Evolutionary conservation across 169 alveolate species (phyloP).

Genomic region (Eimeria mitis): DNA sequence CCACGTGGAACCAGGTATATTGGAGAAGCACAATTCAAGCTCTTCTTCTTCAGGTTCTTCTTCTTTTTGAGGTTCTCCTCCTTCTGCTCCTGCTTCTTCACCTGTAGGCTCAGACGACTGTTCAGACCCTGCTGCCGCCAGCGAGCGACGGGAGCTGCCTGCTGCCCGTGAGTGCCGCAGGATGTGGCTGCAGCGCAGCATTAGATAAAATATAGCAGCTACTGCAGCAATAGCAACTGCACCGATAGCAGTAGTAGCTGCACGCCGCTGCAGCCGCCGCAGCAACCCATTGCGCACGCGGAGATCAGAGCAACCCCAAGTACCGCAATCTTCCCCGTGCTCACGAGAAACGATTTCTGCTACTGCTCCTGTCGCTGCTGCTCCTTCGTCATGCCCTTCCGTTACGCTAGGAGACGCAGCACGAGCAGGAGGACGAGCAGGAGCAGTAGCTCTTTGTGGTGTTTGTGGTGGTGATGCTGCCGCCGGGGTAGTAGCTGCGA

Average conservation of each 20-base stretch:
- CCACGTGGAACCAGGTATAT: too few species aligned
- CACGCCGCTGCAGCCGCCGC: not conserved
- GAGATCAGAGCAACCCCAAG: not conserved
- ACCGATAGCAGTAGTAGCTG: not conserved
- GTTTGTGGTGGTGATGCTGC: not conserved
- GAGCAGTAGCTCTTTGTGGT: not conserved
- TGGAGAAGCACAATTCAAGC: not conserved
- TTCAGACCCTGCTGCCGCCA: not conserved
- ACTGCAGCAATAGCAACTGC: not conserved
- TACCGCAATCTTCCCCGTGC: not conserved
- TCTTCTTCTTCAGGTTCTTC: not conserved
- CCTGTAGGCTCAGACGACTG: not conserved
- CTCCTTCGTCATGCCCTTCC: not conserved
- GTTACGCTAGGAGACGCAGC: not conserved
- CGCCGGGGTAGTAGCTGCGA: not conserved
- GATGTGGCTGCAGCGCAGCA: not conserved
- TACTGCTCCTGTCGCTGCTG: not conserved
- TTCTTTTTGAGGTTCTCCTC: not conserved
- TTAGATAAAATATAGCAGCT: not conserved
- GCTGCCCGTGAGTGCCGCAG: not conserved
- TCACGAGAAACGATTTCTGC: not conserved
- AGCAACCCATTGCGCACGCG: not conserved
- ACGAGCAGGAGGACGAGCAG: not conserved
- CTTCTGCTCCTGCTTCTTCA: not conserved
- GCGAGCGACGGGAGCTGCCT: not conserved